Percentiles rank a stretch among this genome's conserved stretches.
These are phyloP conservation scores for Aspergillus steynii DNA, from an alignment of 495 filamentous ascomycete genomes.

Conservation along the genomic window DNA sequence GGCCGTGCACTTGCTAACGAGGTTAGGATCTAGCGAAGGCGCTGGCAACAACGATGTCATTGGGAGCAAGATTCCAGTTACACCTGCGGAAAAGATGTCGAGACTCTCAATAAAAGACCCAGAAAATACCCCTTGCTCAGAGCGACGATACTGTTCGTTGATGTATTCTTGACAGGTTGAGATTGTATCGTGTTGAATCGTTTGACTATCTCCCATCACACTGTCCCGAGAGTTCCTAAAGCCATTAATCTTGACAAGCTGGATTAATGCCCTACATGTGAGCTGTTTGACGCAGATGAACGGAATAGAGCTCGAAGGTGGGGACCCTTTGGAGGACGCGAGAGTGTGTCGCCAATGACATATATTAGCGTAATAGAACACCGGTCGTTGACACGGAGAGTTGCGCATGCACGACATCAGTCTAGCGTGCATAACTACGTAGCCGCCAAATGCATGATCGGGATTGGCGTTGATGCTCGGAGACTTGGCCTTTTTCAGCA, in stretches of 20 bases:
- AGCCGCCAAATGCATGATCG: slow-evolving; percentile 6
- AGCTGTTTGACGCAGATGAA: slow-evolving; percentile 13
- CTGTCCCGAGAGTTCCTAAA: not conserved
- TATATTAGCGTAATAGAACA: slow-evolving; percentile 27
- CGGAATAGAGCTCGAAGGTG: not conserved
- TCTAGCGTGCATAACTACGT: slow-evolving; percentile 23
- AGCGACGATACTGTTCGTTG: slow-evolving; percentile 22
- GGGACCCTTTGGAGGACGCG: not conserved
- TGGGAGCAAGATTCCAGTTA: slow-evolving; percentile 14
- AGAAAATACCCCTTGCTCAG: slow-evolving; percentile 18
- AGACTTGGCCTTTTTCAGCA: too few species aligned
- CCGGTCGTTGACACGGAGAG: slow-evolving; percentile 3
- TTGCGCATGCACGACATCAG: slow-evolving; percentile 23
- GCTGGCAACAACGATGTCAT: not conserved
- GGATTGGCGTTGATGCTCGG: not conserved
- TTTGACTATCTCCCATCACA: slow-evolving; percentile 2
- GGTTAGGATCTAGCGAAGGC: not conserved
- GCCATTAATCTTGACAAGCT: slow-evolving; percentile 1
- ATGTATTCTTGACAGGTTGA: slow-evolving; percentile 20
- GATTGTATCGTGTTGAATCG: slow-evolving; percentile 20
- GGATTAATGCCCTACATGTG: slow-evolving; percentile 19
- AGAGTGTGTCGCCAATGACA: slow-evolving; percentile 23
- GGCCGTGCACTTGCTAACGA: not conserved
- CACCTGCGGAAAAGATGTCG: slow-evolving; percentile 27
- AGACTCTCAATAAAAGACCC: slow-evolving; percentile 24